Base-by-base conservation (phyloP, 495 filamentous ascomycete genomes). In the Neurospora tetrasperma region DNA sequence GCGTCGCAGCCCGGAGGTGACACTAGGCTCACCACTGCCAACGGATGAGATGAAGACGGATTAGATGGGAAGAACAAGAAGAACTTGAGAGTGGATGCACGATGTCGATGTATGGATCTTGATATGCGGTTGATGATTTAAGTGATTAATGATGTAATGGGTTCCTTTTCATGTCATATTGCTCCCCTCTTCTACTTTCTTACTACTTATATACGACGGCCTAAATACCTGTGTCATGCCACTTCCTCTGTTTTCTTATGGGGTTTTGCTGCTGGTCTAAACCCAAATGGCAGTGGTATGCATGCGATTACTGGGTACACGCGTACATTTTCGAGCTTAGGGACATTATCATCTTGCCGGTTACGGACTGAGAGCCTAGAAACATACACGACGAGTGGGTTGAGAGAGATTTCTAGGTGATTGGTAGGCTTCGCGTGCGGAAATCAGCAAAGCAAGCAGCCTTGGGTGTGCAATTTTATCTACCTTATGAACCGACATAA, bases 41-140 rank as follows among this genome's bases (percentile, higher is more conserved):
- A 77, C 78, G 54, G 79, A 80, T 72, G 70, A 46, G 38, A 80
- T 79, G 78, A 78, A 81, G 35, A 77, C 73, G 43, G 78, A 79
- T 38, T 81, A 70, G 41, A n/a, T n/a, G 39, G 12, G 14, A 62
- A 62, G 54, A 35, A 62, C 12, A 27, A 14, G 54, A 35, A 18
- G 54, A 62, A 18, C 16, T 12, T 35, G 14, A 35, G 54, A 62
- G 27, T 35, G 16, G 54, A 18, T 62, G 18, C 14, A 62, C 7
- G 54, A 62, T 9, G 54, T 18, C 9, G 54, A 18, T 62, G 27
- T 62, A 35, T 14, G 12, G 23, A 62, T 14, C 35, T 9, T 62
- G 54, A 62, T 35, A 35, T 62, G 27, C 27, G 54, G 27, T 62
- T 62, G 54, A 35, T 18, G 54, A 62, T 16, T 35, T 18, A 35